These are phyloP conservation scores for Entamoeba invadens DNA, from an alignment of 208 protist genomes.

Conservation along the genomic window DNA sequence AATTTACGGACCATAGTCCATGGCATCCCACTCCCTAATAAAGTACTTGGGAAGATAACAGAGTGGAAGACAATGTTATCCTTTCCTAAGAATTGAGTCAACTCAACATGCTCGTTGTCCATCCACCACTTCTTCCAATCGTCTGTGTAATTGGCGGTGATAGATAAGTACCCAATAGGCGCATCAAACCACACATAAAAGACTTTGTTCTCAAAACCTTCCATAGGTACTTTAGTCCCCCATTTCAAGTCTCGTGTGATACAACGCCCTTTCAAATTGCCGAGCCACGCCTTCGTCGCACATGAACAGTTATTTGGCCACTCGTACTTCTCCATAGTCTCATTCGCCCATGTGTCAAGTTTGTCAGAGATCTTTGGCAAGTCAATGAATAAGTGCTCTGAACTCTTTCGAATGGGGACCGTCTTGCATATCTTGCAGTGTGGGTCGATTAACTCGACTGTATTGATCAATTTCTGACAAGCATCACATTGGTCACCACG, in stretches of 20 bases:
- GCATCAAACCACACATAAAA: conserved; percentile 2
- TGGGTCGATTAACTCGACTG: neutral
- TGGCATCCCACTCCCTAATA: neutral
- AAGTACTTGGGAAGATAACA: neutral
- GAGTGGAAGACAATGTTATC: neutral
- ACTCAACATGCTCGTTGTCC: neutral
- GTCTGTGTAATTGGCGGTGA: neutral
- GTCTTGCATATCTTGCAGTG: neutral
- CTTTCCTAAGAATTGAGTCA: neutral
- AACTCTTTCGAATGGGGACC: neutral
- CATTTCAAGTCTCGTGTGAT: neutral
- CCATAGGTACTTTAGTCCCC: neutral
- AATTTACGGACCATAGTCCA: neutral
- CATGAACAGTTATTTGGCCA: neutral
- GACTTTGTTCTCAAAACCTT: neutral
- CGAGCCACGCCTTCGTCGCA: neutral
- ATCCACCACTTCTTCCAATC: conserved; percentile 1
- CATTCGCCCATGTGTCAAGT: neutral
- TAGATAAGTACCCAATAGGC: neutral
- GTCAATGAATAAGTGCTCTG: neutral
- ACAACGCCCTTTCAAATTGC: neutral
- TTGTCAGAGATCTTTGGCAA: neutral
- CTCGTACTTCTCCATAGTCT: neutral
- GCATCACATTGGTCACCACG: neutral
- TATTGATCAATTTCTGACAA: neutral